Evolutionary conservation across 2,329 filamentous ascomycete genomes (phyloP), one percentile per base, ranked within the genome.

Genomic region (Pseudogymnoascus sp.): DNA sequence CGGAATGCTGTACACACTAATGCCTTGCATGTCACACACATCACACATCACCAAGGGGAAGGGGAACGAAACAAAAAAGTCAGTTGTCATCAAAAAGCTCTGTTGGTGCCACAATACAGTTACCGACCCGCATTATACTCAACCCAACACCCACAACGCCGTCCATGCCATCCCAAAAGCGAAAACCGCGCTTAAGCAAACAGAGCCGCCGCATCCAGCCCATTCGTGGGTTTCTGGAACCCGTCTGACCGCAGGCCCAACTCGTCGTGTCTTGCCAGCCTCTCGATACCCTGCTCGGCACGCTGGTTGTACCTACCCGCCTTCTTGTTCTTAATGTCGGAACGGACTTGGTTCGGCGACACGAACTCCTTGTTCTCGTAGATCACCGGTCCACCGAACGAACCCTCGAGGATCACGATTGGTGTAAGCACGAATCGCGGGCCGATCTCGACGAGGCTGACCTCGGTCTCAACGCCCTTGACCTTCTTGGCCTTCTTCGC

Each of bases 301-400:
- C 95, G 83, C 63, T 83, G 82, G 68, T 90, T 90, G 78, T 96
- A 93, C 69, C 86, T 86, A 59, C 85, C 84, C 0, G 93, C 91
- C 80, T 91, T 92, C 69, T 84, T 81, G 76, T 85, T 81, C 69
- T 91, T 82, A 69, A 96, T 76, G 67, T 98, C 95, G 41, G 91
- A 82, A 68, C 95, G 84, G 67, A 98, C 86, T 78, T 97, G 91
- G 84, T 99, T 99, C 8, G 95, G 95, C 69, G 89, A 95, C 62
- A 99, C 90, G 71, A 96, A 99, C 75, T 96, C 89, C 82, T 91
- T 95, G 80, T 98, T 98, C 81, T 98, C 91, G 78, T 96, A 99
- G 72, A 99, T 96, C 68, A 98, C 91, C 2, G 95, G 93, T 0
- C 95, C 95, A 62, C 93, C 93, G 70, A 99, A 98, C 65, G 90